Conservation (phyloP, 2,329 filamentous ascomycete genomes). For the Aspergillus udagawae region DNA sequence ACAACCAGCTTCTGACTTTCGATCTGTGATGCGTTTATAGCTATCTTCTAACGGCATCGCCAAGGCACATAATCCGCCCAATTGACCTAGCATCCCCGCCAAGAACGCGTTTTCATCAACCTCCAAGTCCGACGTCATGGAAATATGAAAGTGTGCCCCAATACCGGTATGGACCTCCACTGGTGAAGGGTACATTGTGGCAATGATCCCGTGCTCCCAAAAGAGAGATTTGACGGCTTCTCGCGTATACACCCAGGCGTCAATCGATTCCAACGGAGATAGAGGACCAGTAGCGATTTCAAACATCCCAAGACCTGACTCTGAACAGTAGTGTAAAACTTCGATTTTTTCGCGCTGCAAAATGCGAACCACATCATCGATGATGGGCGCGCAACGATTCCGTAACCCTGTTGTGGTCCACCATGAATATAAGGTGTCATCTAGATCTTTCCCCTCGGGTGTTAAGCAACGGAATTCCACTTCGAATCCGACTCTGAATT, state of each 20-base stretch:
- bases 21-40: constrained; percentile 7
- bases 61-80: constrained; percentile 10
- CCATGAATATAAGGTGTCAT: no score
- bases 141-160: constrained; percentile 17
- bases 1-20: constrained; percentile 2
- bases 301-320: constrained; percentile 13
- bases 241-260: constrained; percentile 14
- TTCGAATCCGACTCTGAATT: no score
- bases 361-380: no score
- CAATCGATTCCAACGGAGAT: constrained; percentile 16
- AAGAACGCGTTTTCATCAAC: constrained; percentile 7
- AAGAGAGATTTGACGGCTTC: constrained; percentile 12
- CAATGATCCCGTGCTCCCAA: constrained; percentile 10
- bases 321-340: constrained; percentile 7
- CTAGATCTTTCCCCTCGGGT: no score
- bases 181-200: constrained; percentile 17
- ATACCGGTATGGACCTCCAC: constrained; percentile 1
- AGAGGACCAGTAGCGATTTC: constrained; percentile 13
- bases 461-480: no score
- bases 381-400: no score
- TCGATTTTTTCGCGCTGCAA: not conserved
- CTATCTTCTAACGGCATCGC: constrained; percentile 10
- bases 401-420: no score
- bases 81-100: constrained; percentile 7
- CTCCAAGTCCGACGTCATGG: constrained; percentile 5